Conservation (phyloP, 352 stramenopile species). For the Phytophthora foliorum region DNA sequence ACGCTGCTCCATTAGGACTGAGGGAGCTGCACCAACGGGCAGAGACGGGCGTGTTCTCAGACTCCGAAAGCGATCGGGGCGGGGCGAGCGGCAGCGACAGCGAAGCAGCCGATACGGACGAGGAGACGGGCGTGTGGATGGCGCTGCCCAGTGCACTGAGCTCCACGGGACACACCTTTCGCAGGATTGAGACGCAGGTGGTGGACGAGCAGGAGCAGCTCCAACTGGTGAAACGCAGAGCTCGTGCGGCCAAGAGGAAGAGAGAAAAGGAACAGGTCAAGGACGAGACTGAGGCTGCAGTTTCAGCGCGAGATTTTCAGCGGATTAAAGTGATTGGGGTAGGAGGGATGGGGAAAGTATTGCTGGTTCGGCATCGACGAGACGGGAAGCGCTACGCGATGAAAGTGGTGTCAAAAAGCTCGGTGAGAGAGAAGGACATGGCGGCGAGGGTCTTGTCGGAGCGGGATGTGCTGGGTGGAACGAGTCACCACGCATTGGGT, state of each 20-base stretch:
- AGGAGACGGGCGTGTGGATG: constrained; percentile 43
- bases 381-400: constrained; percentile 79
- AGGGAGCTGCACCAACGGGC: constrained; percentile 29
- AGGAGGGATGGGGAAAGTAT: constrained; percentile 87
- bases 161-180: constrained; percentile 59
- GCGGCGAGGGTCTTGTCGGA: constrained; percentile 75
- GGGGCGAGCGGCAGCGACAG: constrained; percentile 5
- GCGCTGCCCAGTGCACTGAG: constrained; percentile 67
- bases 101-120: constrained; percentile 29
- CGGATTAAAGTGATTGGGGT: constrained; percentile 91
- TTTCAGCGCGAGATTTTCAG: constrained; percentile 81
- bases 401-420: constrained; percentile 77
- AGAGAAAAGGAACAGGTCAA: background rate
- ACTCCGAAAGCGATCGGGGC: constrained; percentile 41
- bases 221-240: constrained; percentile 65
- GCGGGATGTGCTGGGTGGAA: constrained; percentile 79
- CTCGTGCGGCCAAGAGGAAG: constrained; percentile 64
- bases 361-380: constrained; percentile 71
- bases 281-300: background rate
- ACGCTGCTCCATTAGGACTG: background rate
- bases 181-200: constrained; percentile 57
- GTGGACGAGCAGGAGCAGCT: constrained; percentile 66
- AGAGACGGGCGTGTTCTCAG: constrained; percentile 38
- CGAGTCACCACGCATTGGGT: constrained; percentile 69
- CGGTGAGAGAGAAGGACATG: constrained; percentile 62